phyloP scores from a whole-genome alignment of 768 basidiomycete genomes.

The Polyporus arcularius region DNA sequence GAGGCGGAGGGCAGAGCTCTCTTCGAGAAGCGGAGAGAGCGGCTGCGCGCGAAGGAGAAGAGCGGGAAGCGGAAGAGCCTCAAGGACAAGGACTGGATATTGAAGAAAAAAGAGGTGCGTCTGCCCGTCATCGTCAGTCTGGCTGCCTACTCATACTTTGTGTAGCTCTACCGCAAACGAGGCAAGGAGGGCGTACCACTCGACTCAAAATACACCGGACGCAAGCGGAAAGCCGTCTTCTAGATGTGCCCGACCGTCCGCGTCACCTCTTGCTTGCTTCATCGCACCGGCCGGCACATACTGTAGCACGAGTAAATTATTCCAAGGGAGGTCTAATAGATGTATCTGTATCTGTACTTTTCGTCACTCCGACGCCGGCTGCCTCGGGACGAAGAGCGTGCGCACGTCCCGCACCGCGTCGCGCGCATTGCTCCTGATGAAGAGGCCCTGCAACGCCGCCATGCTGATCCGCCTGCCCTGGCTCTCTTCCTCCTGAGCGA shows the following conservation, averaged over 20 bases:
- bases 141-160: neutral
- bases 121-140: neutral
- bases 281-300: neutral
- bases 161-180: conserved; percentile 76
- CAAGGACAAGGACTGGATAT: conserved; percentile 89
- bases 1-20: conserved; percentile 55
- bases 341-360: conserved; percentile 17
- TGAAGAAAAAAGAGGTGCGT: conserved; percentile 93
- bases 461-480: conserved; percentile 76
- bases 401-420: conserved; percentile 55
- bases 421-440: conserved; percentile 72
- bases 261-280: too few relatives aligned
- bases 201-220: conserved; percentile 91
- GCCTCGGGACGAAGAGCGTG: conserved; percentile 33
- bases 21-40: conserved; percentile 80
- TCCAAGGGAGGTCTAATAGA: conserved; percentile 1
- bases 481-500: conserved; percentile 54
- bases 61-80: conserved; percentile 68
- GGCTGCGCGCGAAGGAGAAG: conserved; percentile 56
- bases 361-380: neutral
- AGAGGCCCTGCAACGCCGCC: conserved; percentile 94
- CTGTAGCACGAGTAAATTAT: conserved; percentile 6
- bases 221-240: conserved; percentile 81
- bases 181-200: conserved; percentile 84
- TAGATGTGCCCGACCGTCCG: conserved; percentile 31